A percentile compares a stretch with the other conserved stretches of the same genome.
Evolutionary conservation across 306 rosid species (phyloP).

Genomic region (Medicago arabica): DNA sequence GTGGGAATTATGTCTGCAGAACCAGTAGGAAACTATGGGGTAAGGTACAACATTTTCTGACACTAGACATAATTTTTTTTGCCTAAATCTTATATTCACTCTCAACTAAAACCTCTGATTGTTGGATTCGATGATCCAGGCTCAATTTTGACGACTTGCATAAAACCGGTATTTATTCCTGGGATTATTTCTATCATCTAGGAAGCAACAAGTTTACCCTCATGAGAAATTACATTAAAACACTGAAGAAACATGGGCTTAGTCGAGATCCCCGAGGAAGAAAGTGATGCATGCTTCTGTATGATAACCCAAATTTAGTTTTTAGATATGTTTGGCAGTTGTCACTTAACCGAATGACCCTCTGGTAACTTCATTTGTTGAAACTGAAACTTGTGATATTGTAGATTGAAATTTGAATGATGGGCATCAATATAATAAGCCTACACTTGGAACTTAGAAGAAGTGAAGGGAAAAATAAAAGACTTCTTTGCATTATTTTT

Average conservation of each 20-base stretch:
- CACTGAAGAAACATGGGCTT: slow-evolving; percentile 73
- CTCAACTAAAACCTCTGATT: not conserved
- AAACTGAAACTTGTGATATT: slow-evolving; percentile 18
- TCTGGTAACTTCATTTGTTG: slow-evolving; percentile 40
- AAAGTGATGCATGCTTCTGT: slow-evolving; percentile 55
- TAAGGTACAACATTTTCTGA: slow-evolving; percentile 62
- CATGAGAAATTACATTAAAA: slow-evolving; percentile 70
- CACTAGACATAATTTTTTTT: slow-evolving; percentile 13
- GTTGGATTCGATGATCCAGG: slow-evolving; percentile 55
- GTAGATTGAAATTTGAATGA: slow-evolving; percentile 22
- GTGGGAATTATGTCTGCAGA: slow-evolving; percentile 89
- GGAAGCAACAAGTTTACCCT: slow-evolving; percentile 80
- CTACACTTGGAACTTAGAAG: slow-evolving; percentile 10
- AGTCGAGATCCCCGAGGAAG: slow-evolving; percentile 75
- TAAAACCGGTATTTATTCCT: slow-evolving; percentile 84
- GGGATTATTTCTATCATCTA: slow-evolving; percentile 77
- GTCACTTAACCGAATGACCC: slow-evolving; percentile 5
- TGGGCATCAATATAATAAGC: not conserved
- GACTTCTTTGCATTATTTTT: not conserved
- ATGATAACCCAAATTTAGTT: slow-evolving; percentile 12
- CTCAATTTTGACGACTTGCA: slow-evolving; percentile 85
- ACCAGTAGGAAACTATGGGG: slow-evolving; percentile 92
- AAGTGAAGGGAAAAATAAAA: not conserved
- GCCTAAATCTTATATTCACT: slow-evolving; percentile 8
- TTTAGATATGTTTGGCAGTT: slow-evolving; percentile 38